Conservation (phyloP, 129 eudicot genomes). For the Artemisia annua region DNA sequence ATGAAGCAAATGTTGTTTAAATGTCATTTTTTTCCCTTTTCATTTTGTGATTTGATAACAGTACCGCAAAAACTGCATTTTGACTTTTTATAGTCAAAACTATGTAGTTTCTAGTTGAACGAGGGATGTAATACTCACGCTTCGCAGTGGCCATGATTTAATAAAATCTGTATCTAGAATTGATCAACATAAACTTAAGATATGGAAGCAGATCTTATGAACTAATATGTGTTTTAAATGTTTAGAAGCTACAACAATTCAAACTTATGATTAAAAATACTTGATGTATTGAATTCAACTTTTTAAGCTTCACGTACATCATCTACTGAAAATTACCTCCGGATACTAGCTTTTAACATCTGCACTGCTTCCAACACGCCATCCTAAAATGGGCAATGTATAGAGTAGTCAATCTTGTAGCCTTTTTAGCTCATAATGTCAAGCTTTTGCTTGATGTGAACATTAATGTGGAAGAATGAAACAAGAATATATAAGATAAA, state of each 20-base stretch:
- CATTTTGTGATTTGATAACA: too few species aligned
- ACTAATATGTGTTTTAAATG: too few species aligned
- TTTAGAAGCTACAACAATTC: too few species aligned
- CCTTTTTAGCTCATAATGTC: slow-evolving; percentile 12
- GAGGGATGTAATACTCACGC: too few species aligned
- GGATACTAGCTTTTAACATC: slow-evolving; percentile 41
- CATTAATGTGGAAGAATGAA: not conserved
- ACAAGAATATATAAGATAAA: not conserved
- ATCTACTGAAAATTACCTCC: not conserved
- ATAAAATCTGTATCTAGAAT: too few species aligned
- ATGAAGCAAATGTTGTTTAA: not conserved
- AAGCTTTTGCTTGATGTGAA: not conserved
- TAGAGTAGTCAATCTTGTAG: slow-evolving; percentile 9
- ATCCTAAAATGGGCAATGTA: slow-evolving; percentile 46
- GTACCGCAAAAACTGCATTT: not conserved
- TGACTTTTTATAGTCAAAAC: not conserved
- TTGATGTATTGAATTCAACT: not conserved
- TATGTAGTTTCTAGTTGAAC: too few species aligned
- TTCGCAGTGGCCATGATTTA: too few species aligned
- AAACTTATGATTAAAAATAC: too few species aligned
- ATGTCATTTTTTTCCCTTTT: not conserved
- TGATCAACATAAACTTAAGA: not conserved
- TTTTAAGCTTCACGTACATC: slow-evolving; percentile 7
- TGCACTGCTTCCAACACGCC: slow-evolving; percentile 67
- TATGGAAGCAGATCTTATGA: too few species aligned